These are phyloP conservation scores for Posidonia oceanica DNA, from an alignment of 116 monocot species.

Conservation along the genomic window DNA sequence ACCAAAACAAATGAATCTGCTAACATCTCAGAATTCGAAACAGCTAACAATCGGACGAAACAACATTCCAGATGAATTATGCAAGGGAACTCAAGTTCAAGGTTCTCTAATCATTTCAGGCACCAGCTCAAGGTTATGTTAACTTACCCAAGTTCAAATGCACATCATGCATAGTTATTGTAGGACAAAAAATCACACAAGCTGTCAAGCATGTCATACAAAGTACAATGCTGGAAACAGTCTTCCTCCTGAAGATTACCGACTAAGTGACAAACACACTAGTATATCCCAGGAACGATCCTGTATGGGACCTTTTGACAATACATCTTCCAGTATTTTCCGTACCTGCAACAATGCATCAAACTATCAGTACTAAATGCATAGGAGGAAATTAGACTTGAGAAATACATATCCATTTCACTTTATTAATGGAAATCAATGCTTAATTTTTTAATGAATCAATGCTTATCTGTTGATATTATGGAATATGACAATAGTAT, in stretches of 20 bases:
- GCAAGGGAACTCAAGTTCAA: too few relatives aligned
- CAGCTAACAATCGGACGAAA: too few relatives aligned
- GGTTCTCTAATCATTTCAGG: too few relatives aligned
- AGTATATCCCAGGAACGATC: constrained; percentile 79
- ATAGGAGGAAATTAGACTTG: too few relatives aligned
- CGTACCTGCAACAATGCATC: constrained; percentile 46
- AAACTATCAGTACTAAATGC: background rate
- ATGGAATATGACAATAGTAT: too few relatives aligned
- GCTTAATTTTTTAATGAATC: too few relatives aligned
- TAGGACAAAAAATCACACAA: background rate
- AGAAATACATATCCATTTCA: too few relatives aligned
- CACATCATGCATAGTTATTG: background rate
- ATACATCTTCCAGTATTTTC: constrained; percentile 93
- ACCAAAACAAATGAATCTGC: too few relatives aligned
- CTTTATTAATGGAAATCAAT: too few relatives aligned
- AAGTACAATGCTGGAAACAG: background rate
- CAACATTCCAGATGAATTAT: too few relatives aligned
- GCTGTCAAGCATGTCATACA: background rate
- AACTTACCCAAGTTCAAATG: background rate
- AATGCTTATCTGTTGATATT: too few relatives aligned
- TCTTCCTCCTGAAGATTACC: background rate
- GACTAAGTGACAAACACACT: background rate
- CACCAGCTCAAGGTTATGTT: background rate
- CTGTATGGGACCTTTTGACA: constrained; percentile 76
- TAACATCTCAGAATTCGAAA: too few relatives aligned